Base-by-base conservation (phyloP, 495 filamentous ascomycete genomes). In the Penicillium waksmanii region DNA sequence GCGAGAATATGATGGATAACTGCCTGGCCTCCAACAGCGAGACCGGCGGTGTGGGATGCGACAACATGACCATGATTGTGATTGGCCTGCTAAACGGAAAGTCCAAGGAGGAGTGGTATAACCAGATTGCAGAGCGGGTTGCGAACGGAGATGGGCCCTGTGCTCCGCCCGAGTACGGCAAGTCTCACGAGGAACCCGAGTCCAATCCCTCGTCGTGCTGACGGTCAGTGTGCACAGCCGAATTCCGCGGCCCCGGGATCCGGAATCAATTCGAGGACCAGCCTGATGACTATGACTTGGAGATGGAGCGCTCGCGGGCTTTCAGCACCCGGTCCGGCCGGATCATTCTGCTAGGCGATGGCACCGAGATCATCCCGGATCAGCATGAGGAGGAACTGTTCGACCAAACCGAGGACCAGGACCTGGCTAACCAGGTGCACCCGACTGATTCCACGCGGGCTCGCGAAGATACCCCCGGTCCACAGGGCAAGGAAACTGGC, bases 1-100 rank as follows among this genome's bases (percentile, higher is more conserved):
- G 93, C 76, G 95, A 98, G 80, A 98, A 98, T 80, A 96, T 98
- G 92, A 98, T 98, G 95, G 93, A 98, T 80, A 98, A 98, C 77
- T 98, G 95, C 72, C 84, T 98, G 55, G 91, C 95, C 31, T 93
- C 92, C 52, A 97, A 95, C 82, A 95, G 93, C 66, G 96, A 98
- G 75, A 98, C 95, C 43, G 95, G 95, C 34, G 95, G 95, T 46
- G 95, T 98, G 50, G 95, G 95, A 60, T 98, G 95, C 77, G 95
- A 98, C 77, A 98, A 98, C 80, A 98, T 98, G 95, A 98, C 95
- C 63, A 97, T 98, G 90, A 82, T 88, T 66, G 80, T 98, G 63
- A 81, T 98, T 70, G 95, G 88, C 61, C 85, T 98, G 67, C 85
- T 98, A 55, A 85, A 87, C 63, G 95, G 94, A 71, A 89, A 88